Evolutionary conservation across 805 yeast species (phyloP).

Genomic region (Scheffersomyces ergatensis): DNA sequence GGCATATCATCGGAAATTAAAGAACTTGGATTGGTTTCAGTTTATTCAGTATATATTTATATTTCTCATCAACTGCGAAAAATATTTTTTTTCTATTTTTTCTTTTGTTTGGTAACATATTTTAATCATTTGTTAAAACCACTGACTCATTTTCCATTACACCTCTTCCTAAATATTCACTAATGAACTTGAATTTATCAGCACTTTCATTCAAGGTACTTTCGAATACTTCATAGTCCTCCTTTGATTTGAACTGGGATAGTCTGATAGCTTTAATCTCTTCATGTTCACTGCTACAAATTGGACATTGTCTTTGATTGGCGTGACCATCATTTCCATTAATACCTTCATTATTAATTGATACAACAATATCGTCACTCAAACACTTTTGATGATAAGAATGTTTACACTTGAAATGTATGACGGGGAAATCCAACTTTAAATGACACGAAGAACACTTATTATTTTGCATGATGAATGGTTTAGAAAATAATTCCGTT

Average conservation of each 20-base stretch:
- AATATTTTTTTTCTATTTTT: not conserved
- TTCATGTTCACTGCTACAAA: constrained; percentile 70
- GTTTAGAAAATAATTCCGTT: constrained; percentile 44
- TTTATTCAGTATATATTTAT: too few species aligned
- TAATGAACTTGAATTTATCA: constrained; percentile 70
- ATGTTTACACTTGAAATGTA: constrained; percentile 84
- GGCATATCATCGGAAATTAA: too few species aligned
- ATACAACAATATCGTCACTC: constrained; percentile 40
- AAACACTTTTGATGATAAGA: constrained; percentile 83
- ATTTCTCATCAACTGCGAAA: too few species aligned
- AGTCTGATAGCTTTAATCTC: constrained; percentile 56
- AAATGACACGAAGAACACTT: constrained; percentile 65
- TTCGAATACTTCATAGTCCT: constrained; percentile 61
- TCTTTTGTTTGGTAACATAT: too few species aligned
- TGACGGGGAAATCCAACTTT: constrained; percentile 70
- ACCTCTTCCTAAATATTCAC: constrained; percentile 86
- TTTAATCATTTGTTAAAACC: constrained; percentile 8
- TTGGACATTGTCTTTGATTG: constrained; percentile 54
- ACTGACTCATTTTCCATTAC: constrained; percentile 55
- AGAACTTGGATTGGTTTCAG: too few species aligned
- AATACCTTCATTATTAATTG: constrained; percentile 8
- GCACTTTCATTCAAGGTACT: constrained; percentile 50
- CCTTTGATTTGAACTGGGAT: constrained; percentile 61
- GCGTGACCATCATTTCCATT: constrained; percentile 6
- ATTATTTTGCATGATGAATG: constrained; percentile 56